These are phyloP conservation scores for Fagopyrum tataricum DNA, from an alignment of 148 eudicot species.

Conservation along the genomic window DNA sequence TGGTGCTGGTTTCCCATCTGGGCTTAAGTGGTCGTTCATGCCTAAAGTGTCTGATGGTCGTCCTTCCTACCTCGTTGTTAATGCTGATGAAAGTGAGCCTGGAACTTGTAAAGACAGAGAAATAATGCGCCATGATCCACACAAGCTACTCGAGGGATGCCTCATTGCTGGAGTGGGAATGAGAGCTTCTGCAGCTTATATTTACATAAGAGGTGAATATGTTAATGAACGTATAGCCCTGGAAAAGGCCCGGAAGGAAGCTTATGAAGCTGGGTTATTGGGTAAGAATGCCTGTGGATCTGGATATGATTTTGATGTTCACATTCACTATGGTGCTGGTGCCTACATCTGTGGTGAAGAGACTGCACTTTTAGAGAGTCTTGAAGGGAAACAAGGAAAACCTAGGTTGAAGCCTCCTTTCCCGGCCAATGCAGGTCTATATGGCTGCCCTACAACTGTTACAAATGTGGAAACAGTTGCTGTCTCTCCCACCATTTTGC, in stretches of 20 bases:
- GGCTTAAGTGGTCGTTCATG: slow-evolving; percentile 97
- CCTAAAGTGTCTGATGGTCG: slow-evolving; percentile 89
- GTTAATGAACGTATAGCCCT: slow-evolving; percentile 76
- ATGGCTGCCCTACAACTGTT: slow-evolving; percentile 91
- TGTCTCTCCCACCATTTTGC: slow-evolving; percentile 76
- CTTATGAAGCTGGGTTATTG: slow-evolving; percentile 75
- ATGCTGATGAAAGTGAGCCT: slow-evolving; percentile 99
- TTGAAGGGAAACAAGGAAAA: slow-evolving; percentile 95
- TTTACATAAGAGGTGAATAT: slow-evolving; percentile 88
- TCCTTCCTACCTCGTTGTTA: slow-evolving; percentile 90
- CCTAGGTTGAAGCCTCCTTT: slow-evolving; percentile 98
- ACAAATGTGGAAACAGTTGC: slow-evolving; percentile 97
- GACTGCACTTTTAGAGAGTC: slow-evolving; percentile 90
- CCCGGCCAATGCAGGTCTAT: slow-evolving; percentile 87
- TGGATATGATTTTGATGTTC: slow-evolving; percentile 90
- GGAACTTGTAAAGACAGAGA: slow-evolving; percentile 96
- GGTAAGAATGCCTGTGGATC: slow-evolving; percentile 94
- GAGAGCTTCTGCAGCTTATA: slow-evolving; percentile 90
- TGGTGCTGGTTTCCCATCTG: slow-evolving; percentile 97
- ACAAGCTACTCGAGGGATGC: slow-evolving; percentile 83
- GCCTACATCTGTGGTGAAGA: slow-evolving; percentile 98
- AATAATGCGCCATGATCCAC: slow-evolving; percentile 95
- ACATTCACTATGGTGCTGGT: slow-evolving; percentile 93
- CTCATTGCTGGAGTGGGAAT: slow-evolving; percentile 89
- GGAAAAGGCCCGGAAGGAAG: slow-evolving; percentile 78